A percentile compares a stretch with the other conserved stretches of the same genome.
Conservation (phyloP, 148 eudicot genomes). For the Cornus kousa region DNA sequence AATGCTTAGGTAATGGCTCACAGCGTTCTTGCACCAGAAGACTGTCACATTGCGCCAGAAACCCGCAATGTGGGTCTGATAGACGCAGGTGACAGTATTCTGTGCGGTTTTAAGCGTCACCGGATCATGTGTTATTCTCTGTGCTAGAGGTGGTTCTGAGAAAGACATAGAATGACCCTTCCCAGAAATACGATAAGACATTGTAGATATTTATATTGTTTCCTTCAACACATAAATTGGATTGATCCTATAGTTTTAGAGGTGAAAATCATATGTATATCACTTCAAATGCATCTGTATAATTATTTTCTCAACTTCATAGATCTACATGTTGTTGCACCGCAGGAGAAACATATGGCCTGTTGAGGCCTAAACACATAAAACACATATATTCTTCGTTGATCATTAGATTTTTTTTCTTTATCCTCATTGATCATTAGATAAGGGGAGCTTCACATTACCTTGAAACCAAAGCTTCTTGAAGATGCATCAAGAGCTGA, state of each 20-base stretch:
- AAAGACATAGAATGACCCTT: constrained; percentile 29
- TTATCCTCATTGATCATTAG: background rate
- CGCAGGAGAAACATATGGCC: background rate
- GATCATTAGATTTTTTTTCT: background rate
- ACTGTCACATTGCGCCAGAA: constrained; percentile 76
- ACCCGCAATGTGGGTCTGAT: constrained; percentile 60
- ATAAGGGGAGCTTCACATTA: background rate
- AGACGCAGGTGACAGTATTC: constrained; percentile 54
- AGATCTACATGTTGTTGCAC: background rate
- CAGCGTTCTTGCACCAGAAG: constrained; percentile 62
- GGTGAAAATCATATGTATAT: background rate
- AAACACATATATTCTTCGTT: background rate
- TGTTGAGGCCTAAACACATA: background rate
- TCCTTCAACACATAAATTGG: background rate
- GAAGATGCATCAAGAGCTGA: background rate
- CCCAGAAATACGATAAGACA: constrained; percentile 17
- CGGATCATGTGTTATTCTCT: constrained; percentile 41
- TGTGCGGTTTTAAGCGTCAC: constrained; percentile 38
- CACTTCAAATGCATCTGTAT: background rate
- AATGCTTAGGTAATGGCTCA: constrained; percentile 54
- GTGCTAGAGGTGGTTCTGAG: constrained; percentile 23
- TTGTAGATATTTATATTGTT: constrained; percentile 2
- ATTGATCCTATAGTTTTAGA: background rate
- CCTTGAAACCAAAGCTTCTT: constrained; percentile 4
- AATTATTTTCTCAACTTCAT: background rate